Conservation (phyloP, 2,329 filamentous ascomycete species). For the Ophiosphaerella korrae region DNA sequence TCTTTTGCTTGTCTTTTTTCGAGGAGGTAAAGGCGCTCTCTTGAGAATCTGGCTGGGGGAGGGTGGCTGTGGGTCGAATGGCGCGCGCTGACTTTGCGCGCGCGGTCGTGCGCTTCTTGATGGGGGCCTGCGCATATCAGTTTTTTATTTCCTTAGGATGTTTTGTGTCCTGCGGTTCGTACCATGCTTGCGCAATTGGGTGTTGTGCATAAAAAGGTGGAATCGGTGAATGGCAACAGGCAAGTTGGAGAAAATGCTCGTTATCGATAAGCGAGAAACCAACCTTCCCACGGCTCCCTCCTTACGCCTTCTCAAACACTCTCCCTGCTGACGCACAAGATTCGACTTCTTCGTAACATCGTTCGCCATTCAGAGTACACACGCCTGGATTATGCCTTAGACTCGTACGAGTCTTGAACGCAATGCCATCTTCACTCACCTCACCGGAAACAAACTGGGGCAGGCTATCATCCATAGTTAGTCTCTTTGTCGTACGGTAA, state of each 20-base stretch:
- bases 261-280: background rate
- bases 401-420: background rate
- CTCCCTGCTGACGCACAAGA: no score
- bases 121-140: slow-evolving; percentile 34
- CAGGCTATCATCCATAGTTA: no score
- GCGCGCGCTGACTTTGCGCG: slow-evolving; percentile 41
- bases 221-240: background rate
- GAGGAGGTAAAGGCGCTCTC: slow-evolving; percentile 64
- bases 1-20: slow-evolving; percentile 82
- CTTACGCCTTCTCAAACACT: no score
- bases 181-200: background rate
- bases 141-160: background rate
- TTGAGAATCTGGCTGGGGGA: slow-evolving; percentile 43
- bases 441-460: background rate
- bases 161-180: background rate
- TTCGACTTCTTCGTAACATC: no score
- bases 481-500: no score
- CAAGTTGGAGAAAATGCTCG: background rate
- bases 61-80: slow-evolving; percentile 24
- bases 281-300: no score
- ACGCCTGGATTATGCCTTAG: no score
- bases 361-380: background rate
- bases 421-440: background rate
- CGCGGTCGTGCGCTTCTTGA: slow-evolving; percentile 44
- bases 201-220: background rate